phyloP scores from a whole-genome alignment of 2,329 filamentous ascomycete genomes.

The Lojkania enalia region DNA sequence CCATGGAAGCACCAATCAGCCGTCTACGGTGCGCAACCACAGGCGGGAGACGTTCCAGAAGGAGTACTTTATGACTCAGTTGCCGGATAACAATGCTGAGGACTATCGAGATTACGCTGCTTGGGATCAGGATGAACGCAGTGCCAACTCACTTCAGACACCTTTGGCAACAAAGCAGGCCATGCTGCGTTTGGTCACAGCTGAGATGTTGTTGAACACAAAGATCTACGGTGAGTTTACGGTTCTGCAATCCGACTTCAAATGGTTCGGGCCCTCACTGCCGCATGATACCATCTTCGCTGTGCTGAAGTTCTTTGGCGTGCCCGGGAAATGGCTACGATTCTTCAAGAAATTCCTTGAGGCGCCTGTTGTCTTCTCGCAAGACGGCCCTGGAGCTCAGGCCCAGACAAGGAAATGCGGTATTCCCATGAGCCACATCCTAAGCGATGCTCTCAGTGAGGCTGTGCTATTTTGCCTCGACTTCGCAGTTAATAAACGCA shows the following conservation, averaged over 20 bases:
- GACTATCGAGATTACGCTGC: conserved; percentile 43
- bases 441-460: conserved; percentile 65
- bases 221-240: conserved; percentile 55
- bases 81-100: conserved; percentile 50
- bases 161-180: conserved; percentile 58
- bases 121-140: conserved; percentile 42
- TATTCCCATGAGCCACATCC: conserved; percentile 61
- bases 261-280: conserved; percentile 33
- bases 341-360: conserved; percentile 50
- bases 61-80: conserved; percentile 60
- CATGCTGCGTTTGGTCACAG: conserved; percentile 60
- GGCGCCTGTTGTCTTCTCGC: conserved; percentile 60
- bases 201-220: conserved; percentile 58
- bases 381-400: conserved; percentile 54
- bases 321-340: conserved; percentile 27
- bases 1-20: conserved; percentile 28
- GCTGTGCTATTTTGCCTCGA: conserved; percentile 66
- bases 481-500: conserved; percentile 63
- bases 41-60: conserved; percentile 45
- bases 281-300: conserved; percentile 32
- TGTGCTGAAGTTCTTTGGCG: conserved; percentile 31
- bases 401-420: conserved; percentile 57
- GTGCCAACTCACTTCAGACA: conserved; percentile 35
- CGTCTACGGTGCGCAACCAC: conserved; percentile 23
- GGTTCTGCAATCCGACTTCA: conserved; percentile 61